These are phyloP conservation scores for Lepiota brunneoincarnata DNA, from an alignment of 768 basidiomycete genomes.

Conservation along the genomic window DNA sequence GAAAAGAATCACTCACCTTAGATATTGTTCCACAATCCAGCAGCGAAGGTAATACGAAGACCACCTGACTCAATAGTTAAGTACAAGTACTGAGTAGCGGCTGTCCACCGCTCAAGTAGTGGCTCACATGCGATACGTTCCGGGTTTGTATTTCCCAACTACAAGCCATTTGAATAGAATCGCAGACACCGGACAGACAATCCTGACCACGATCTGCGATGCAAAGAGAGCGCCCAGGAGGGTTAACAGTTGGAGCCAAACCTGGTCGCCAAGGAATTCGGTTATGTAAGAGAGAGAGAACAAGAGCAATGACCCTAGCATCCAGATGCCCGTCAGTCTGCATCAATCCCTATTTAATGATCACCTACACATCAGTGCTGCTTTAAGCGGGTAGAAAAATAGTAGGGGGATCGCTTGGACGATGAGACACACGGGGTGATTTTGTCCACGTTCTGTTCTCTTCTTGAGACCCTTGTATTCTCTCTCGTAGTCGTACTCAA, in stretches of 20 bases:
- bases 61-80: constrained; percentile 24
- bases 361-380: constrained; percentile 36
- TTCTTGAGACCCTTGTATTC: constrained; percentile 19
- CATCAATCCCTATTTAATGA: background rate
- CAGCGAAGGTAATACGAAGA: constrained; percentile 39
- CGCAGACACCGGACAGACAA: constrained; percentile 34
- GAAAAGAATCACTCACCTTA: constrained; percentile 26
- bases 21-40: constrained; percentile 40
- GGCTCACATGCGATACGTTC: constrained; percentile 33
- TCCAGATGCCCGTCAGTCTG: background rate
- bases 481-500: constrained; percentile 27
- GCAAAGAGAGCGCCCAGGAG: constrained; percentile 31
- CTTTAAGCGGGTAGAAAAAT: constrained; percentile 45
- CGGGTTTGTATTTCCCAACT: constrained; percentile 39
- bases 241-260: constrained; percentile 31
- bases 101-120: background rate
- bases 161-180: constrained; percentile 46
- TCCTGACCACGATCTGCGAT: constrained; percentile 31
- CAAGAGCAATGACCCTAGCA: constrained; percentile 36
- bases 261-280: constrained; percentile 23
- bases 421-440: constrained; percentile 35
- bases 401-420: constrained; percentile 40
- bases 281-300: constrained; percentile 35
- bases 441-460: constrained; percentile 25
- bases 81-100: background rate